Evolutionary conservation across 441 rosid genomes (phyloP).

Genomic region (Daphne laureola): DNA sequence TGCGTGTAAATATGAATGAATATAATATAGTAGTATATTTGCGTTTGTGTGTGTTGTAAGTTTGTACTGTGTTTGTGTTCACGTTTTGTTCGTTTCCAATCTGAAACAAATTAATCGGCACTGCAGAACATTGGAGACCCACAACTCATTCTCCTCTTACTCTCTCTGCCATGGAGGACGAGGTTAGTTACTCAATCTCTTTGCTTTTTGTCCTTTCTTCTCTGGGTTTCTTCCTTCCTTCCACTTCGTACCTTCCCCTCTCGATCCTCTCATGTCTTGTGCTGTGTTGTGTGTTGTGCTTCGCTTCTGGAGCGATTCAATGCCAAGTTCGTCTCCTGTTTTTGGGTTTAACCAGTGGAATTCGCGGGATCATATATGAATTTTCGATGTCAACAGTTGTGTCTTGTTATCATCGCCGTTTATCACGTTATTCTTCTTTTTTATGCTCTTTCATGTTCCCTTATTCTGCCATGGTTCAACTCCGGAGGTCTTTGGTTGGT

Average conservation of each 20-base stretch:
- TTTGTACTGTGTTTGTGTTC: slow-evolving; percentile 14
- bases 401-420: neutral
- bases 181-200: slow-evolving; percentile 12
- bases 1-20: neutral
- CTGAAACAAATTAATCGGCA: slow-evolving; percentile 22
- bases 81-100: slow-evolving; percentile 28
- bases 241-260: neutral
- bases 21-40: neutral
- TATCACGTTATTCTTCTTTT: neutral
- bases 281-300: slow-evolving; percentile 6
- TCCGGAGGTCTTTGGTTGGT: slow-evolving; percentile 12
- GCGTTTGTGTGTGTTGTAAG: neutral
- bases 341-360: slow-evolving; percentile 10
- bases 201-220: neutral
- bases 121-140: slow-evolving; percentile 24
- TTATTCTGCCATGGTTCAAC: neutral
- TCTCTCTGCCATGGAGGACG: slow-evolving; percentile 13
- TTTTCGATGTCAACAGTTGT: slow-evolving; percentile 11
- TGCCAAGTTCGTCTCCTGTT: slow-evolving; percentile 13
- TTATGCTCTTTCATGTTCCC: neutral
- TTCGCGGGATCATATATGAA: slow-evolving; percentile 25
- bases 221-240: neutral
- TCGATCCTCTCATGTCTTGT: neutral
- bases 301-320: slow-evolving; percentile 13
- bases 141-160: slow-evolving; percentile 27